Conservation (phyloP, 768 basidiomycete species). For the Baorangia bicolor region DNA sequence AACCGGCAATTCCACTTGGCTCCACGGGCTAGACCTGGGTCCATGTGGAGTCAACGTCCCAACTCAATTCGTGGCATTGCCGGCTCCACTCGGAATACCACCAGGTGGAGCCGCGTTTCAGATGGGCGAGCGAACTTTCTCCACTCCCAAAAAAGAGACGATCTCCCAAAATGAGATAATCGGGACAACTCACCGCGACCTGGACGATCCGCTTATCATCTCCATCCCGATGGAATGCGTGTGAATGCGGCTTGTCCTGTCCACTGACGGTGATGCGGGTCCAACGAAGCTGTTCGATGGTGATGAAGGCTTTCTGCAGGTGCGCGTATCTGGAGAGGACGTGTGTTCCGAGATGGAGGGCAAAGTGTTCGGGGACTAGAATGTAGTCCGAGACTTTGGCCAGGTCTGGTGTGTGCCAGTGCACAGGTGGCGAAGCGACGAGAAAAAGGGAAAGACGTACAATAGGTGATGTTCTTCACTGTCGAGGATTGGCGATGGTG, state of each 20-base stretch:
- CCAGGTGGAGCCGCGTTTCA: slow-evolving; percentile 12
- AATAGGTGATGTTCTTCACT: slow-evolving; percentile 73
- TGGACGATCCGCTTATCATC: slow-evolving; percentile 80
- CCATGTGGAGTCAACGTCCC: slow-evolving; percentile 21
- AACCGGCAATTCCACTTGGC: slow-evolving; percentile 3
- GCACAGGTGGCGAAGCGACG: not conserved
- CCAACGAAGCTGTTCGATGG: slow-evolving; percentile 83
- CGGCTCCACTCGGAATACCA: slow-evolving; percentile 20
- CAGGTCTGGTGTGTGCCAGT: slow-evolving; percentile 46
- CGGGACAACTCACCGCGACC: slow-evolving; percentile 46
- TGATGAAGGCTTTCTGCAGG: slow-evolving; percentile 65
- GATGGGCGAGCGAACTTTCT: not conserved
- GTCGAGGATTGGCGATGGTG: not conserved
- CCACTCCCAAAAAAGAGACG: not conserved
- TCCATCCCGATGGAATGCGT: slow-evolving; percentile 86
- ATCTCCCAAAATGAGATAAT: slow-evolving; percentile 6
- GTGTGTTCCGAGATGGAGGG: slow-evolving; percentile 81
- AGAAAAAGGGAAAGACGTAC: slow-evolving; percentile 31
- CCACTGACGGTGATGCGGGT: slow-evolving; percentile 61
- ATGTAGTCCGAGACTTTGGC: slow-evolving; percentile 91
- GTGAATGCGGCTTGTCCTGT: slow-evolving; percentile 54
- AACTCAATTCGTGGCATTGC: not conserved
- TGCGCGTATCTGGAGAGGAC: slow-evolving; percentile 80
- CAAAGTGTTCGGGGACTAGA: slow-evolving; percentile 81
- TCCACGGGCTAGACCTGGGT: slow-evolving; percentile 23